Percentiles rank a stretch among this genome's conserved stretches.
phyloP scores from a whole-genome alignment of 352 stramenopile genomes.

The Paralagenidium karlingii region DNA sequence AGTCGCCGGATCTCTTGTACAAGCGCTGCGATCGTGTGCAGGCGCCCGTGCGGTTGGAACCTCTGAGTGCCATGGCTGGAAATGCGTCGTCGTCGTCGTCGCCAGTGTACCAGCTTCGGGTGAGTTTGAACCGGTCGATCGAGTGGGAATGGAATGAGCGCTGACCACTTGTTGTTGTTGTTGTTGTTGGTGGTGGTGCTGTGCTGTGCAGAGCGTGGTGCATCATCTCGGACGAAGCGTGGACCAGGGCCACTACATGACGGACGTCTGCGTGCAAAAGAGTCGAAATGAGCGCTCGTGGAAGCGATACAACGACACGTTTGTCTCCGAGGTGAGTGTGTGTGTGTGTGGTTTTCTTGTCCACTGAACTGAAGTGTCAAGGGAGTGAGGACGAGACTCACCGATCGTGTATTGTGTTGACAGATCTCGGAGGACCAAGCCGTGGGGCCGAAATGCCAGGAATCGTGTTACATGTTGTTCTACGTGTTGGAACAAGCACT shows the following conservation, averaged over 20 bases:
- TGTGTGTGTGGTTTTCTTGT: background rate
- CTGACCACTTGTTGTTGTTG: too few species aligned
- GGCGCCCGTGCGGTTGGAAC: constrained; percentile 16
- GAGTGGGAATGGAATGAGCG: too few species aligned
- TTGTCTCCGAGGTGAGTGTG: constrained; percentile 50
- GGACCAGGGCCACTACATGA: constrained; percentile 77
- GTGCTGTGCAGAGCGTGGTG: constrained; percentile 52
- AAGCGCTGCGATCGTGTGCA: constrained; percentile 75
- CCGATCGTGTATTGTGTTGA: background rate
- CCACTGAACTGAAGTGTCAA: too few species aligned
- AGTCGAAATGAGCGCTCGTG: constrained; percentile 15
- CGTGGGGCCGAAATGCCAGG: constrained; percentile 54
- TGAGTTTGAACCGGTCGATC: too few species aligned
- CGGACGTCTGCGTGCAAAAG: constrained; percentile 42
- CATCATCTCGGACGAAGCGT: constrained; percentile 70
- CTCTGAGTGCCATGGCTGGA: too few species aligned
- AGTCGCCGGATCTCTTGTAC: constrained; percentile 35
- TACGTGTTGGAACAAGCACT: too few species aligned
- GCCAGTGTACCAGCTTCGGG: too few species aligned
- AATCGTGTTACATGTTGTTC: constrained; percentile 84
- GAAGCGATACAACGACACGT: constrained; percentile 72
- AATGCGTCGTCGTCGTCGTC: constrained; percentile 23
- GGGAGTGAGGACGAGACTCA: too few species aligned
- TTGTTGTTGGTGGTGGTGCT: background rate
- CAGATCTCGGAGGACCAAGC: constrained; percentile 74